These are phyloP conservation scores for Boeremia exigua DNA, from an alignment of 2,329 filamentous ascomycete genomes.

Conservation along the genomic window DNA sequence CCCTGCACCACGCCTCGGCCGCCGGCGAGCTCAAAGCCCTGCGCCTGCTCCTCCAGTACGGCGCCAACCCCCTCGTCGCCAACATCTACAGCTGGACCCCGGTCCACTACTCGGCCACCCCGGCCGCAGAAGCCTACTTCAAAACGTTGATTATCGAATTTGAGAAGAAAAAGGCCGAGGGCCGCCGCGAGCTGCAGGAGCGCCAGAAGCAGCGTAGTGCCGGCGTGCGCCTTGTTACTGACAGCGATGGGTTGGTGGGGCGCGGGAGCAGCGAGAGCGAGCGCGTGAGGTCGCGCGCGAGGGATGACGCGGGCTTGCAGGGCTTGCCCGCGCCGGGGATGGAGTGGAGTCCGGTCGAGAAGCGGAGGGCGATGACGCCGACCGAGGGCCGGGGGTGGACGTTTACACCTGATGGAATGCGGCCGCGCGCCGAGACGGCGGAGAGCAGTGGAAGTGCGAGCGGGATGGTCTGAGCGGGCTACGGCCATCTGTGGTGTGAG, in stretches of 20 bases:
- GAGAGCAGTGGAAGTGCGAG: no score
- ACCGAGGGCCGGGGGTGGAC: conserved; percentile 43
- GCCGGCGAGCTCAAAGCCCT: conserved; percentile 81
- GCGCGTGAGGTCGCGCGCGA: conserved; percentile 27
- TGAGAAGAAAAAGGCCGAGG: conserved; percentile 64
- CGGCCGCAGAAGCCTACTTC: conserved; percentile 84
- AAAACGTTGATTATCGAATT: conserved; percentile 76
- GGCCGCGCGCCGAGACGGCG: conserved; percentile 47
- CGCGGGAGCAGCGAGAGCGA: conserved; percentile 13
- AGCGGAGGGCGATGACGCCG: conserved; percentile 48
- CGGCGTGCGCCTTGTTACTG: conserved; percentile 46
- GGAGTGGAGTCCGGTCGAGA: conserved; percentile 50
- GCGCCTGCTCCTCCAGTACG: conserved; percentile 76
- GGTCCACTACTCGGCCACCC: conserved; percentile 80
- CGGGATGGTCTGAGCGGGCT: conserved; percentile 30
- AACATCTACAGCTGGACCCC: conserved; percentile 85
- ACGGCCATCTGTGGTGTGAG: background rate
- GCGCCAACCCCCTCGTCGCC: conserved; percentile 73
- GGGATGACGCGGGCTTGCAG: conserved; percentile 43
- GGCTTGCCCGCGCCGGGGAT: conserved; percentile 41
- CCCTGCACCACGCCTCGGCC: conserved; percentile 83
- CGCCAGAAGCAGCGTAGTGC: conserved; percentile 40
- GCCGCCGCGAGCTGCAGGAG: conserved; percentile 39
- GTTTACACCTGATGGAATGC: conserved; percentile 35
- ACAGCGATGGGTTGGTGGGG: conserved; percentile 27